Evolutionary conservation across 2,329 filamentous ascomycete species (phyloP), one percentile per base, ranked within the genome.

Genomic region (Aspergillus ruber): DNA sequence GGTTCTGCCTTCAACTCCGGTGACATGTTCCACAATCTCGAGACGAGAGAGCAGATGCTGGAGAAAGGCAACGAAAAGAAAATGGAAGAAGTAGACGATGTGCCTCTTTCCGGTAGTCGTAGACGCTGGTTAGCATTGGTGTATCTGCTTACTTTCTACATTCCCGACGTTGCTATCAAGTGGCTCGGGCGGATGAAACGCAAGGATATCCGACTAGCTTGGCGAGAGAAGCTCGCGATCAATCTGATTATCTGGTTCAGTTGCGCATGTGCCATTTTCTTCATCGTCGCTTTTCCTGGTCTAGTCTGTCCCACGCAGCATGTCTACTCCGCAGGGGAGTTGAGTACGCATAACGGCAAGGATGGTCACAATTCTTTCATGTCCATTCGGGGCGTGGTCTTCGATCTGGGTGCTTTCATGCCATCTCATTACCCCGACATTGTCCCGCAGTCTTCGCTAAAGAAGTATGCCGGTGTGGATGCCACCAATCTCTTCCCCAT

Each of bases 21-120:
- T 6, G 93, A 98, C 65, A 95, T 98, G 91, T 98, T 98, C 77
- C 88, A 90, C 62, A 95, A 96, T 60, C 77, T 97, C 6, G 91
- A 97, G 57, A 96, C 91, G 6, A 82, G 89, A 53, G 87, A 94
- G 65, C 88, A 95, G 64, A 89, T 98, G 81, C 88, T 91, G 0
- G 91, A 97, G 70, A 91, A 95, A 56, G 88, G 88, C 51, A 95
- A 95, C 56, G 88, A 95, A 56, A 89, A 91, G 69, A 83, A 88
- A 13, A 81, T 96, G 71, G 83, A 88, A 50, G 91, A 96, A 68
- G 88, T 98, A 2, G 93, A 98, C 54, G 88, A 90, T 60, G 81
- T 85, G 53, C 81, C 81, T 41, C 82, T 88, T 50, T 91, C 87
- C 43, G 74, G 83, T 5, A 88, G 83, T 59, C 87, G 93, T 53